Conservation (phyloP, 306 rosid species). For the Carpinus fangiana region DNA sequence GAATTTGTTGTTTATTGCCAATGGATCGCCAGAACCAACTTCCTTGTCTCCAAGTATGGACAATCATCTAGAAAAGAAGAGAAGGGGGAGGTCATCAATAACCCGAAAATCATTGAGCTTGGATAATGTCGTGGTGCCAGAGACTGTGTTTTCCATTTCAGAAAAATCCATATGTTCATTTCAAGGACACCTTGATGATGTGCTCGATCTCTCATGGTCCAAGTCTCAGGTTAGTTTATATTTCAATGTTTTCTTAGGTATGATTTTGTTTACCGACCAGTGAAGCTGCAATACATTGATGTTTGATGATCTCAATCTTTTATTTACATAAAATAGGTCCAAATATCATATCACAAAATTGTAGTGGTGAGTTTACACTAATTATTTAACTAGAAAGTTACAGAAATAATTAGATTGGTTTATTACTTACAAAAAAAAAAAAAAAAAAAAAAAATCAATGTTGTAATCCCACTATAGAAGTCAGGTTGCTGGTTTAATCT, state of each 20-base stretch:
- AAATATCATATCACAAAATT: not conserved
- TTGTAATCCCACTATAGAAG: not conserved
- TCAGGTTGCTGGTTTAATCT: not conserved
- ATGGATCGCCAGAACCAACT: slow-evolving; percentile 74
- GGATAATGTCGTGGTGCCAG: slow-evolving; percentile 74
- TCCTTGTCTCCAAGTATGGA: slow-evolving; percentile 56
- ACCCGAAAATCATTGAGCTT: slow-evolving; percentile 79
- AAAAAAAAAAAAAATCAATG: not conserved
- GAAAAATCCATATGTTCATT: slow-evolving; percentile 88
- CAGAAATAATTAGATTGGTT: not conserved
- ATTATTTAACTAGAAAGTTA: not conserved
- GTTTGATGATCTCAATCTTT: not conserved
- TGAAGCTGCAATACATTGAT: not conserved
- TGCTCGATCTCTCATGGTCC: slow-evolving; percentile 99
- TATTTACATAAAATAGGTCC: not conserved
- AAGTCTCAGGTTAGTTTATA: slow-evolving; percentile 84
- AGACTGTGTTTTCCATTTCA: slow-evolving; percentile 71
- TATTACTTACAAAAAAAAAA: too few species aligned
- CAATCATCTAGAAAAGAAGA: slow-evolving; percentile 65
- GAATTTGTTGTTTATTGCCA: slow-evolving; percentile 57
- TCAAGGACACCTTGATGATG: slow-evolving; percentile 80
- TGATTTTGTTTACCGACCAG: slow-evolving; percentile 20
- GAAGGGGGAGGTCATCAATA: slow-evolving; percentile 77
- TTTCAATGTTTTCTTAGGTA: slow-evolving; percentile 12
- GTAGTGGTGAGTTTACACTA: not conserved